Evolutionary conservation across 345 rosid species (phyloP).

Genomic region (Ceriops tagal): DNA sequence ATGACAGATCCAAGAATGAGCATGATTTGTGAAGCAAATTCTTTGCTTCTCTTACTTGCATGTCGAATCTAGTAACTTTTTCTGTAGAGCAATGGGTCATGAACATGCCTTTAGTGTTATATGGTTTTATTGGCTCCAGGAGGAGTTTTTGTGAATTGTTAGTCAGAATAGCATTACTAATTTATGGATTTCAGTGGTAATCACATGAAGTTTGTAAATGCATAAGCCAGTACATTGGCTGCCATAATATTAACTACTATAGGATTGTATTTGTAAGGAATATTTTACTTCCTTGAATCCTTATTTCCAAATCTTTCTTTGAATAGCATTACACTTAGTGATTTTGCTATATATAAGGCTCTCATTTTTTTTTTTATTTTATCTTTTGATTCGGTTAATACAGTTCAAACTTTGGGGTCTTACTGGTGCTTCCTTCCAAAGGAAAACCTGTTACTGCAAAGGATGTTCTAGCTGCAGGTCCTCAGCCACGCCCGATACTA

Average conservation of each 20-base stretch:
- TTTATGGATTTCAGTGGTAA: too few species aligned
- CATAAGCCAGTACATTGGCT: too few species aligned
- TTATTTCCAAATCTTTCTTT: neutral
- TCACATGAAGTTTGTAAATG: too few species aligned
- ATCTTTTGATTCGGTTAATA: conserved; percentile 6
- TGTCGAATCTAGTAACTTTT: too few species aligned
- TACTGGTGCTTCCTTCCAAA: conserved; percentile 57
- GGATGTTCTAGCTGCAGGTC: conserved; percentile 71
- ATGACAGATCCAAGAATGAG: neutral
- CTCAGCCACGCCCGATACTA: conserved; percentile 59
- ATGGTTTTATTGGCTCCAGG: too few species aligned
- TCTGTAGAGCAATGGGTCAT: too few species aligned
- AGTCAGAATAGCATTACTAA: too few species aligned
- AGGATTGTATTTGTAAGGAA: neutral
- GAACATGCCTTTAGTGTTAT: too few species aligned
- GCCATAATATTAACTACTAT: neutral
- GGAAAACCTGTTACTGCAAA: conserved; percentile 64
- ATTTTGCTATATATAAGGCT: neutral
- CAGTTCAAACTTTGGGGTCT: conserved; percentile 79
- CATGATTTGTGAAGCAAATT: too few species aligned
- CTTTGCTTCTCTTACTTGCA: too few species aligned
- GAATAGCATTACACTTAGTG: neutral
- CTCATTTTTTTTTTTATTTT: neutral
- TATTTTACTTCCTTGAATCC: neutral
- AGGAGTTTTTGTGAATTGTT: too few species aligned